phyloP scores from a whole-genome alignment of 2,329 filamentous ascomycete species.

The Periconia sp. region DNA sequence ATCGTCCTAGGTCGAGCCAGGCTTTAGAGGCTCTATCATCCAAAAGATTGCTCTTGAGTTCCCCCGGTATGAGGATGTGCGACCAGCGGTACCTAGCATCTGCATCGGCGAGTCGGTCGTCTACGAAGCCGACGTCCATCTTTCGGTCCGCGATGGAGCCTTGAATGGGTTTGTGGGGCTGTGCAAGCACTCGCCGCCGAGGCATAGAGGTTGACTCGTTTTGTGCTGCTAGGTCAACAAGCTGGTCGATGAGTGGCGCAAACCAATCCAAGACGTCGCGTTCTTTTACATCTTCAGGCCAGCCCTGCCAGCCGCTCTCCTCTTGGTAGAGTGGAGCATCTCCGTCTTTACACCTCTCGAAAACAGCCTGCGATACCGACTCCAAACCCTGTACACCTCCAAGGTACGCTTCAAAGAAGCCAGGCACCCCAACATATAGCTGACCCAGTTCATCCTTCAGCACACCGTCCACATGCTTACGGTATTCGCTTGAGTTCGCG shows the following conservation, averaged over 20 bases:
- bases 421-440: too few relatives aligned
- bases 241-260: conserved; percentile 19
- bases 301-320: conserved; percentile 23
- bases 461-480: too few relatives aligned
- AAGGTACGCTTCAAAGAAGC: too few relatives aligned
- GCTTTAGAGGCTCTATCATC: too few relatives aligned
- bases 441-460: too few relatives aligned
- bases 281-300: conserved; percentile 24
- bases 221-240: conserved; percentile 22
- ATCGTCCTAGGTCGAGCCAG: too few relatives aligned
- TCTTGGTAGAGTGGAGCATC: conserved; percentile 22
- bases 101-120: conserved; percentile 18
- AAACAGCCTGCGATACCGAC: too few relatives aligned
- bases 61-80: conserved; percentile 53
- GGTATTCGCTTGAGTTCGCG: too few relatives aligned
- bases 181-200: conserved; percentile 22
- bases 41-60: too few relatives aligned
- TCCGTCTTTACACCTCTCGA: too few relatives aligned
- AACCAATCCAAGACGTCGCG: conserved; percentile 25
- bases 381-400: too few relatives aligned
- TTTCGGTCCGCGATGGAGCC: conserved; percentile 27
- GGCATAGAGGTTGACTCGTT: conserved; percentile 11
- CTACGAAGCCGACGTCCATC: conserved; percentile 29
- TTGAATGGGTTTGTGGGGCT: conserved; percentile 24
- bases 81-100: conserved; percentile 40